phyloP scores from a whole-genome alignment of 23 red algal species.

The Chondrus crispus region DNA sequence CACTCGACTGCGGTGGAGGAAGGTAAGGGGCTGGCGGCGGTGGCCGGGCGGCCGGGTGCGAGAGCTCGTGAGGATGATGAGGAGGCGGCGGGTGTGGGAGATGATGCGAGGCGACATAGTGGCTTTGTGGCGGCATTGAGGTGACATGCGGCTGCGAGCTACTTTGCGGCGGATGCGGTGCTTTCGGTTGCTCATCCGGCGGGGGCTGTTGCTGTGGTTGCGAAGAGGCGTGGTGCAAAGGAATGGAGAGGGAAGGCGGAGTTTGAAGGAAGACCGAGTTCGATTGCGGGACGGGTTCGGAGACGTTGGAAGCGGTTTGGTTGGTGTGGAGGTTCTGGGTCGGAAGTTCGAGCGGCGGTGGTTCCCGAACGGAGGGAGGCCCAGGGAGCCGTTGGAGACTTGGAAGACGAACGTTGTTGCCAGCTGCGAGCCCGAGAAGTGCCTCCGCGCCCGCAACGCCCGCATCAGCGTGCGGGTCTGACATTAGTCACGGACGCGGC shows the following conservation, averaged over 20 bases:
- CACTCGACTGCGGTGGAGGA: background rate
- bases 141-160: too few relatives aligned
- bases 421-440: constrained; percentile 56
- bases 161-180: too few relatives aligned
- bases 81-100: too few relatives aligned
- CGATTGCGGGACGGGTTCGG: background rate
- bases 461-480: too few relatives aligned
- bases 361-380: background rate
- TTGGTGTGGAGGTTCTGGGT: background rate
- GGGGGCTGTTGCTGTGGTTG: background rate
- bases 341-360: background rate
- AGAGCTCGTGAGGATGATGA: too few relatives aligned
- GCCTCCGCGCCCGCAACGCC: constrained; percentile 55
- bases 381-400: background rate
- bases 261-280: constrained; percentile 3
- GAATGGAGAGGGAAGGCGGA: background rate
- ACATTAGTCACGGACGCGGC: constrained; percentile 7
- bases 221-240: background rate
- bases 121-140: too few relatives aligned
- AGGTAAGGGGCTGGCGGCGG: background rate
- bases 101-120: too few relatives aligned
- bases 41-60: background rate
- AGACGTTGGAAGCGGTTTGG: background rate
- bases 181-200: too few relatives aligned
- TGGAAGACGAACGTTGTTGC: background rate